phyloP scores from a whole-genome alignment of 2,329 filamentous ascomycete species.

The Didymella lethalis region DNA sequence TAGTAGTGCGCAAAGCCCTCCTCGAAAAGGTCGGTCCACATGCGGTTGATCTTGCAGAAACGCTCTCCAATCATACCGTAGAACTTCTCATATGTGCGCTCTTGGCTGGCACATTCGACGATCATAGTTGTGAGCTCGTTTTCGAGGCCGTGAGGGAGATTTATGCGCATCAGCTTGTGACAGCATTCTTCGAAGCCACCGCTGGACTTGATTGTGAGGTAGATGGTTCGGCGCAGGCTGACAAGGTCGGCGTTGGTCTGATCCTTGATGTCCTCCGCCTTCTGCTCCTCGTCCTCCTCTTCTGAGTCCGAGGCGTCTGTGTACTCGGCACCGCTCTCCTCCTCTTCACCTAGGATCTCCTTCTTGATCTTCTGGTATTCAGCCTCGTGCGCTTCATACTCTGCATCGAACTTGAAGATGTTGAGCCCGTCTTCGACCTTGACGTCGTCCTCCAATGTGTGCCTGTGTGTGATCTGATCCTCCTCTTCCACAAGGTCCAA shows the following conservation, averaged over 20 bases:
- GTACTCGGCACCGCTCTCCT: constrained; percentile 72
- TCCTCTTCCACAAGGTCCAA: constrained; percentile 96
- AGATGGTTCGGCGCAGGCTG: constrained; percentile 91
- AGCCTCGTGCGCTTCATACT: constrained; percentile 91
- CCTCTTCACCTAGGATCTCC: constrained; percentile 85
- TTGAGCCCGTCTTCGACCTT: constrained; percentile 87
- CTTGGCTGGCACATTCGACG: constrained; percentile 94
- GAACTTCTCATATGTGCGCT: constrained; percentile 97
- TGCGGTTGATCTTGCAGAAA: constrained; percentile 92
- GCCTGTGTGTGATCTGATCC: constrained; percentile 92
- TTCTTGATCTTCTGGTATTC: constrained; percentile 90
- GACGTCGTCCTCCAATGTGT: constrained; percentile 78
- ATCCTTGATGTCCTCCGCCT: constrained; percentile 94
- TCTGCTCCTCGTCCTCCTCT: constrained; percentile 78
- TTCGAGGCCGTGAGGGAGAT: constrained; percentile 85
- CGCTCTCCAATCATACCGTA: constrained; percentile 93
- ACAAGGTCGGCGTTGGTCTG: constrained; percentile 96
- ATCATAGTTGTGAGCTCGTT: constrained; percentile 95
- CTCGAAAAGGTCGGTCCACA: constrained; percentile 95
- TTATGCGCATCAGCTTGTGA: constrained; percentile 91
- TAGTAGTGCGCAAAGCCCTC: constrained; percentile 91
- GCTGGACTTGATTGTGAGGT: constrained; percentile 96
- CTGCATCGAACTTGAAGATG: constrained; percentile 90
- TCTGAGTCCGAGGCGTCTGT: constrained; percentile 72
- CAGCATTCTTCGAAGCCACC: constrained; percentile 96